phyloP scores from a whole-genome alignment of 2,329 filamentous ascomycete genomes.

The Pseudopyrenochaeta lycopersici region DNA sequence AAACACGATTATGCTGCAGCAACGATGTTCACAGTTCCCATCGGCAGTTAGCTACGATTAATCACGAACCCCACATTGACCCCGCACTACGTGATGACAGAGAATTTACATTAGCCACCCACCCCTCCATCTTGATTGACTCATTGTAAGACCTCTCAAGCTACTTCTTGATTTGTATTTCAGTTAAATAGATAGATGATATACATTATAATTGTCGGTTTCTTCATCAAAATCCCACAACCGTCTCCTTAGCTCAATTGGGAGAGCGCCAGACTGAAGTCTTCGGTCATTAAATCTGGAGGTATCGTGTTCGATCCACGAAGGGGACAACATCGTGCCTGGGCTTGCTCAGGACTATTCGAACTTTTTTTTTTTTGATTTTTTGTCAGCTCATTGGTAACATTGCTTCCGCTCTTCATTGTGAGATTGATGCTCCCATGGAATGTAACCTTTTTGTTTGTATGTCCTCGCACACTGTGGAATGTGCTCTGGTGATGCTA shows the following conservation, averaged over 20 bases:
- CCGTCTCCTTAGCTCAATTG: constrained; percentile 30
- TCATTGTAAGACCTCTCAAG: not conserved
- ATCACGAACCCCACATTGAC: constrained; percentile 8
- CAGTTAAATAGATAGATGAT: no score
- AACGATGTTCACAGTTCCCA: not conserved
- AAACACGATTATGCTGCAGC: not conserved
- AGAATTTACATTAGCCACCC: not conserved
- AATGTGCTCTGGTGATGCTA: no score
- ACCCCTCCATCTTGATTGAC: not conserved
- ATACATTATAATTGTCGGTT: no score
- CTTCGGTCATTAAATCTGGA: constrained; percentile 27
- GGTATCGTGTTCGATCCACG: constrained; percentile 28
- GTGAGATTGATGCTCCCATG: no score
- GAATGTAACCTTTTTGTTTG: no score
- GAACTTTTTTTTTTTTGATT: constrained; percentile 13
- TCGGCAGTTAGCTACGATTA: not conserved
- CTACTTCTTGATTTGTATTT: not conserved
- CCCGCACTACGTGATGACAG: constrained; percentile 3
- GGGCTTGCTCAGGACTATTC: constrained; percentile 20
- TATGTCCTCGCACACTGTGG: no score
- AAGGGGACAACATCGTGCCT: constrained; percentile 24
- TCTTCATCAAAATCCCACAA: constrained; percentile 4
- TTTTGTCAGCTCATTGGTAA: no score
- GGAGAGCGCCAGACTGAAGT: constrained; percentile 30
- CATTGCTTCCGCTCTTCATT: no score